Conservation (phyloP, 768 basidiomycete species). For the Crassisporium funariophilum region DNA sequence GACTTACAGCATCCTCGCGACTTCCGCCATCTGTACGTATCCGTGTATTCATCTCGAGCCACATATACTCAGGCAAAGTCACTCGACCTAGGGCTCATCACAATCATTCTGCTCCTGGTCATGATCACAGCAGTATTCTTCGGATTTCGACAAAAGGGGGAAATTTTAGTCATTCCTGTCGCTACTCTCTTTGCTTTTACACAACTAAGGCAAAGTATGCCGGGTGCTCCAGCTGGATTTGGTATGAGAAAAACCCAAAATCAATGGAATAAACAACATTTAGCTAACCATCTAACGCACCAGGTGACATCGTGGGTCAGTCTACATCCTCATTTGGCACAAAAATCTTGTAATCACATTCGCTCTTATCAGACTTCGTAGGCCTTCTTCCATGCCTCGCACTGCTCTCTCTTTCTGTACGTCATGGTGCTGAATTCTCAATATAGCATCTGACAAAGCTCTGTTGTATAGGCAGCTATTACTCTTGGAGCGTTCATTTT, state of each 20-base stretch:
- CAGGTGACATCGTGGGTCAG: conserved; percentile 22
- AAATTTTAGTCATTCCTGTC: conserved; percentile 29
- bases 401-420: conserved; percentile 23
- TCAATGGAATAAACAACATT: background rate
- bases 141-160: conserved; percentile 24
- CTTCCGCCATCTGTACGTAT: conserved; percentile 22
- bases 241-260: conserved; percentile 8
- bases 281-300: no score
- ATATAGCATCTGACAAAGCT: background rate
- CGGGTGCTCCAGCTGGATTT: conserved; percentile 25
- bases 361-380: conserved; percentile 22
- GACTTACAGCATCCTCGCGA: conserved; percentile 24
- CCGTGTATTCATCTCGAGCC: background rate
- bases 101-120: conserved; percentile 24
- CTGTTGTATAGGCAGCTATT: conserved; percentile 17
- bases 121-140: conserved; percentile 30
- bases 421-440: conserved; percentile 1
- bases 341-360: background rate
- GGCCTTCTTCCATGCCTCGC: conserved; percentile 25
- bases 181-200: conserved; percentile 30
- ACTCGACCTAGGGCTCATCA: conserved; percentile 23
- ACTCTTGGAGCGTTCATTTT: conserved; percentile 24
- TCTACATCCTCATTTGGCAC: background rate
- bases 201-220: conserved; percentile 25
- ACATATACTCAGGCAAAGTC: background rate